A percentile compares a stretch with the other conserved stretches of the same genome.
Conservation (phyloP, 345 rosid species). For the Camelina sativa region DNA sequence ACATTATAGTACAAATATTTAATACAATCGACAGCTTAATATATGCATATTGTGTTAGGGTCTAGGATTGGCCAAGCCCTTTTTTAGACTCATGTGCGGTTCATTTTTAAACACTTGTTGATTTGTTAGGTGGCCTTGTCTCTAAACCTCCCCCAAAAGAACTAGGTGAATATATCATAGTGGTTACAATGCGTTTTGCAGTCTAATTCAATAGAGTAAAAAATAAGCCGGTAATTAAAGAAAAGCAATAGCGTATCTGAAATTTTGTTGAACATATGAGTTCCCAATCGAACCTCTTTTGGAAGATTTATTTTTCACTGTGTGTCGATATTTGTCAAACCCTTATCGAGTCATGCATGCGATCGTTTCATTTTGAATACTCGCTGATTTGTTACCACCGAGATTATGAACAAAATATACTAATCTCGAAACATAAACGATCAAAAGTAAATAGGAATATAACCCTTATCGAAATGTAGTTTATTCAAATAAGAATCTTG, state of each 20-base stretch:
- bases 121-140: slow-evolving; percentile 40
- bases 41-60: slow-evolving; percentile 28
- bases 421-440: background rate
- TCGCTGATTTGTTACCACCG: slow-evolving; percentile 6
- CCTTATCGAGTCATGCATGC: slow-evolving; percentile 14
- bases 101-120: slow-evolving; percentile 25
- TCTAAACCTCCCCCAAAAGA: background rate
- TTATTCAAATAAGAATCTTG: background rate
- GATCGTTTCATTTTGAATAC: slow-evolving; percentile 1
- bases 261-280: background rate
- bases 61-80: slow-evolving; percentile 30
- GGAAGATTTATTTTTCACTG: background rate
- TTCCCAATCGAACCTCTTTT: background rate
- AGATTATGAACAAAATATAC: background rate
- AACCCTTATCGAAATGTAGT: background rate
- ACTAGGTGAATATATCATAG: background rate
- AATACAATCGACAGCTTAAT: slow-evolving; percentile 34
- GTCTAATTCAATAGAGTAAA: background rate
- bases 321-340: slow-evolving; percentile 1
- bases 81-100: slow-evolving; percentile 44
- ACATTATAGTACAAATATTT: slow-evolving; percentile 30
- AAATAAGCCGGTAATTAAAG: background rate
- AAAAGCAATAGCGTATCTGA: background rate
- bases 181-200: background rate
- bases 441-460: background rate